phyloP scores from a whole-genome alignment of 805 yeast genomes.

The Deakozyma indianensis region DNA sequence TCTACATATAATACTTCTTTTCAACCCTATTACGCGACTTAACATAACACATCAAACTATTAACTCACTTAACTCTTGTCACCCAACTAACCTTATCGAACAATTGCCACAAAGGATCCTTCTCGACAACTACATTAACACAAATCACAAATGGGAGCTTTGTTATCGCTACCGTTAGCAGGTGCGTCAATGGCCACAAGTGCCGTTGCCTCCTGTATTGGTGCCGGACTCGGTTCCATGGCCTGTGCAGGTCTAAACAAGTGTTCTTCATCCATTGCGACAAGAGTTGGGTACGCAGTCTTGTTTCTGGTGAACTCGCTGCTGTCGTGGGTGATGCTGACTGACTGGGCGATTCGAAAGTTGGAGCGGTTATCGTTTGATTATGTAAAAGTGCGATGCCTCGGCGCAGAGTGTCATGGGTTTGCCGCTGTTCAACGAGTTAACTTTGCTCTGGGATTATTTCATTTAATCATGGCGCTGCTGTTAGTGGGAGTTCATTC shows the following conservation, averaged over 20 bases:
- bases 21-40: no score
- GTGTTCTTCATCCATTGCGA: conserved; percentile 61
- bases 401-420: conserved; percentile 76
- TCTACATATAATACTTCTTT: no score
- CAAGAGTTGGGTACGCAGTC: conserved; percentile 76
- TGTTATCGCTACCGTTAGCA: conserved; percentile 29
- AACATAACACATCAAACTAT: no score
- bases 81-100: no score
- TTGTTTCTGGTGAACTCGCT: conserved; percentile 65
- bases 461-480: conserved; percentile 60
- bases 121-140: not conserved
- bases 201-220: conserved; percentile 57
- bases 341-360: conserved; percentile 62
- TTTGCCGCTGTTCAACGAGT: conserved; percentile 90
- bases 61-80: no score
- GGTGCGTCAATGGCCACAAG: conserved; percentile 54
- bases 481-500: conserved; percentile 59
- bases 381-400: conserved; percentile 56
- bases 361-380: conserved; percentile 62
- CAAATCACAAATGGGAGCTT: conserved; percentile 23
- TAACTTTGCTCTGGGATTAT: conserved; percentile 70
- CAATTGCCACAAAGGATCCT: no score
- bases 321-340: conserved; percentile 82
- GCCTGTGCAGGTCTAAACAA: conserved; percentile 42
- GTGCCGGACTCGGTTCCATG: conserved; percentile 67